Evolutionary conservation across 2,329 filamentous ascomycete species (phyloP).

Genomic region (Hymenoscyphus scutula): DNA sequence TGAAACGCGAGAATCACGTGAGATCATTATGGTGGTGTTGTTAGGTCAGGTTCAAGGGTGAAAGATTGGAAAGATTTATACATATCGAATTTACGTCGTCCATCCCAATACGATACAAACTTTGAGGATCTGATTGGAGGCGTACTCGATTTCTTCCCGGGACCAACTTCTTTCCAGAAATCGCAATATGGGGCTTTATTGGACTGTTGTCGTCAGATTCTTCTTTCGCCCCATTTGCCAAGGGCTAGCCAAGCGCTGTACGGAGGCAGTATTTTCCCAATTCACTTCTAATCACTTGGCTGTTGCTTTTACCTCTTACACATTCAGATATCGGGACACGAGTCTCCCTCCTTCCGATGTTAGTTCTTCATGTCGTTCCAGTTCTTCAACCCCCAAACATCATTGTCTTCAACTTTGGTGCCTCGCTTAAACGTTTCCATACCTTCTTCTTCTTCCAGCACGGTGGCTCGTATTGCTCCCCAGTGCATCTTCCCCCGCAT

Average conservation of each 20-base stretch:
- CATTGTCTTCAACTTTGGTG: background rate
- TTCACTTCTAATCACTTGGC: slow-evolving; percentile 3
- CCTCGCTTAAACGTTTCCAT: background rate
- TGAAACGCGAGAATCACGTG: background rate
- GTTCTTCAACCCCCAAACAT: background rate
- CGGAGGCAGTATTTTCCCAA: slow-evolving; percentile 1
- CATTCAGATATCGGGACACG: background rate
- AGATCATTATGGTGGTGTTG: too few relatives aligned
- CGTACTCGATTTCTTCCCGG: background rate
- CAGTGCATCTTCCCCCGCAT: background rate
- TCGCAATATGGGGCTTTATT: background rate
- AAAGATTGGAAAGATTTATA: background rate
- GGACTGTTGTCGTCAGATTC: background rate
- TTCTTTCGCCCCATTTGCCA: background rate
- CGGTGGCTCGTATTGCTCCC: background rate
- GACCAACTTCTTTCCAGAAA: background rate
- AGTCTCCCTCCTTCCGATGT: background rate
- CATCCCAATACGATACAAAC: background rate
- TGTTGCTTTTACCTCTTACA: background rate
- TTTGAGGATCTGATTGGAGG: background rate
- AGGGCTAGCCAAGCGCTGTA: background rate
- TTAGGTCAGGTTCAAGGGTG: background rate
- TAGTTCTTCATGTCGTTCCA: background rate
- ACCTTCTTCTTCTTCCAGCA: background rate
- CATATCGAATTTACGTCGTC: background rate